Base-by-base conservation (phyloP, 148 eudicot genomes). In the Vaccinium darrowii region DNA sequence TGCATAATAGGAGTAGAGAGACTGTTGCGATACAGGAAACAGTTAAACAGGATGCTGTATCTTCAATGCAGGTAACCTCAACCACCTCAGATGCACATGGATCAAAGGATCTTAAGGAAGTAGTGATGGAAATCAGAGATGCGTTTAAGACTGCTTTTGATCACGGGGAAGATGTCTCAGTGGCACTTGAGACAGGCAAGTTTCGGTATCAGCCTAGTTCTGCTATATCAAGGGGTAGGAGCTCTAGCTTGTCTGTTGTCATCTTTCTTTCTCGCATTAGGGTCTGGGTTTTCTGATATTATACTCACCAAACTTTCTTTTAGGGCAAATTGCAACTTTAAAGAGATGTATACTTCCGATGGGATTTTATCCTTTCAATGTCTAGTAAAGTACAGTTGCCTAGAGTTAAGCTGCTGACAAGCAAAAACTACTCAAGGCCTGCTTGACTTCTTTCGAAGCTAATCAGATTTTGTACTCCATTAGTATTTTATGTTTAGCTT, bases 121-220 rank as follows among this genome's bases (percentile, higher is more conserved):
- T n/a, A 43, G 36, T 81, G 36, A 47, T 21, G 73, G 83, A 81
- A 43, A 81, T 81, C 74, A 81, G 30, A 36, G 83, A 81, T 81
- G 74, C 73, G 6, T 62, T 43, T 62, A 52, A 60, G 54, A 43
- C 73, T 21, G 74, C 83, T 11, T 62, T 47, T 62, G 52, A n/a
- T 81, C 8, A 62, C 47, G 83, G 83, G 25, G 49, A 81, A 54
- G 83, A 81, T 36, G 56, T 81, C 21, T 60, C 83, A 43, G 54
- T 47, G 16, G 51, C 25, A 23, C 83, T 81, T 5, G 83, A 81
- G 56, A 23, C 54, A 47, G 74, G 36, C 18, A 81, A 81, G 74
- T 54, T 81, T 47, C 83, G 23, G 53, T 62, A 62, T 62, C 83
- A 81, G 83, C 74, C 56, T 62, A 62, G 54, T 36, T 63, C 54